phyloP scores from a whole-genome alignment of 176 grass and related monocot genomes.

The Thalia dealbata region DNA sequence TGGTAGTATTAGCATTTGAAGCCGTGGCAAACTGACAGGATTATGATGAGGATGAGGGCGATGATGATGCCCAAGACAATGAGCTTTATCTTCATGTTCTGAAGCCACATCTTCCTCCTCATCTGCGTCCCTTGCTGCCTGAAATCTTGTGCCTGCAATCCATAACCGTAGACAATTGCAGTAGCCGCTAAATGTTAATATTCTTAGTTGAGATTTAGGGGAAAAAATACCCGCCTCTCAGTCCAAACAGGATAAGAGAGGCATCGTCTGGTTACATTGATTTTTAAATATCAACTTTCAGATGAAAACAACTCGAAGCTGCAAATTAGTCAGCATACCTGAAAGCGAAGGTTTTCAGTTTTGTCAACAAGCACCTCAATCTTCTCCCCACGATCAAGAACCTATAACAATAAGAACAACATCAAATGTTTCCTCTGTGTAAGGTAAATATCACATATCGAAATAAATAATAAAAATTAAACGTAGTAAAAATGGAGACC shows the following conservation, averaged over 20 bases:
- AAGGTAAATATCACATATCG: neutral
- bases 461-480: neutral
- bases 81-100: constrained; percentile 8
- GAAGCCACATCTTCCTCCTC: neutral
- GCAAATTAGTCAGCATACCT: neutral
- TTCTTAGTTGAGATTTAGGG: neutral
- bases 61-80: constrained; percentile 1
- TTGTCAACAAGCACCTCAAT: neutral
- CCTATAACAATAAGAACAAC: neutral
- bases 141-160: constrained; percentile 7
- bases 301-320: too few species aligned
- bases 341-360: neutral
- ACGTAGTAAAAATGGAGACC: neutral
- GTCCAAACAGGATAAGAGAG: too few species aligned
- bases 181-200: neutral
- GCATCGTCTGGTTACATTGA: too few species aligned
- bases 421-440: neutral
- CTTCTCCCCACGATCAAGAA: neutral
- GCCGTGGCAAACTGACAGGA: constrained; percentile 1
- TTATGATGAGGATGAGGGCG: constrained; percentile 5
- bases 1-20: neutral
- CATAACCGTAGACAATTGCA: too few species aligned
- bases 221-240: too few species aligned
- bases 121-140: neutral
- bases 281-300: too few species aligned